These are phyloP conservation scores for Fusarium caatingaense DNA, from an alignment of 2,329 filamentous ascomycete species.

Conservation along the genomic window DNA sequence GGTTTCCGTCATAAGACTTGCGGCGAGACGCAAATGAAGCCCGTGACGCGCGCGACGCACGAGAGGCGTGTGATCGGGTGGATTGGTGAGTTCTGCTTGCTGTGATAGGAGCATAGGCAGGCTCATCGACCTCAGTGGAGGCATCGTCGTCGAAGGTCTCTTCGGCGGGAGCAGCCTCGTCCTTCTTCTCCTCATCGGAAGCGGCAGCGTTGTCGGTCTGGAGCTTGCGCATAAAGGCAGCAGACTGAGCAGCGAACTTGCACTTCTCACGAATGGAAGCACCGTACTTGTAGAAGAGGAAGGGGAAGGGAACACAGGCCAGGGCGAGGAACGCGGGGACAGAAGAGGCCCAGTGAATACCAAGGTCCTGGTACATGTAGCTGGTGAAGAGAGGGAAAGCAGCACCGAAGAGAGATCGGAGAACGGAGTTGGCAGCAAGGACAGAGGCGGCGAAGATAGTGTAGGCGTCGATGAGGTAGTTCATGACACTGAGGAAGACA, in stretches of 20 bases:
- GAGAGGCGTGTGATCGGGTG: constrained; percentile 24
- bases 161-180: constrained; percentile 8
- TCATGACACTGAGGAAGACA: constrained; percentile 40
- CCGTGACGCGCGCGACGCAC: constrained; percentile 15
- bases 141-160: constrained; percentile 32
- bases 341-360: constrained; percentile 38
- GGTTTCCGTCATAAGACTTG: constrained; percentile 34
- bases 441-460: constrained; percentile 40
- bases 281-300: constrained; percentile 41
- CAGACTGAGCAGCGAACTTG: constrained; percentile 38
- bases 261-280: constrained; percentile 36
- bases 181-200: constrained; percentile 24
- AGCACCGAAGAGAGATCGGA: constrained; percentile 37
- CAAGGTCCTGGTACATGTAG: constrained; percentile 37
- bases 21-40: constrained; percentile 26
- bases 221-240: constrained; percentile 38
- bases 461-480: constrained; percentile 40
- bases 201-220: constrained; percentile 12
- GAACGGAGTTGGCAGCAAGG: constrained; percentile 32
- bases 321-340: constrained; percentile 33
- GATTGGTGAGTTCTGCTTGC: constrained; percentile 18
- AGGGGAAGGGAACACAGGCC: constrained; percentile 39
- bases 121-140: constrained; percentile 34
- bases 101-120: constrained; percentile 30
- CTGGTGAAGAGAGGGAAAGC: constrained; percentile 37